Base-by-base conservation (phyloP, 805 yeast genomes). In the Hanseniaspora pseudoguilliermondii region DNA sequence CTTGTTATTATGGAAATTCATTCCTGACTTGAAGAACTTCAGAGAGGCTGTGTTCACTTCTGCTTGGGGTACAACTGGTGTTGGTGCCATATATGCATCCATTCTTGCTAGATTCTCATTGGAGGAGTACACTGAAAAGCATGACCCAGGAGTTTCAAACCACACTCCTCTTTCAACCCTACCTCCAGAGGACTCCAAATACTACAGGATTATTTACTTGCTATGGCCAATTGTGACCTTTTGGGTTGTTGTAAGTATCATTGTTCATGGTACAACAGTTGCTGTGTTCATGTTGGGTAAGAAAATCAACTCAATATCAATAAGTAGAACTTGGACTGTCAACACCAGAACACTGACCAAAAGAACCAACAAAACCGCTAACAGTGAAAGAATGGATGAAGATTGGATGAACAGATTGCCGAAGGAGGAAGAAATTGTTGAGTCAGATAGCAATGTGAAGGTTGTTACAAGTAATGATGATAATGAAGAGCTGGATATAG, bases 31-130 rank as follows among this genome's bases (percentile, higher is more conserved):
- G 41, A 82, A 87, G 63, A 78, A 87, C 11, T 89, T 96, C 95
- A 80, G 95, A 67, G 97, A 89, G 67, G 96, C 96, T 0, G 66
- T 89, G 3, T 90, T 90, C 68, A 87, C 95, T 67, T 96, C 96
- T 21, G 96, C 89, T 70, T 89, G 90, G 68, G 97, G 97, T 18
- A 96, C 97, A 1, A 86, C 90, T 64, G 97, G 97, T 49, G 96
- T 89, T 23, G 96, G 96, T 57, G 95, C 95, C 1, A 75, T 89
- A 8, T 88, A 86, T 68, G 91, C 93, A 43, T 82, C 86, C 6
- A 82, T 89, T 50, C 72, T 88, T 59, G 87, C 95, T 0, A 78
- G 91, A 55, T 78, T 81, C 10, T 84, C 82, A 59, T 70, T 85
- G 54, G 95, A 86, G 64, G 72, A 69, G 8, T 71, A 70, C 57